These are phyloP conservation scores for Colletotrichum phormii DNA, from an alignment of 2,329 filamentous ascomycete genomes.

Conservation along the genomic window DNA sequence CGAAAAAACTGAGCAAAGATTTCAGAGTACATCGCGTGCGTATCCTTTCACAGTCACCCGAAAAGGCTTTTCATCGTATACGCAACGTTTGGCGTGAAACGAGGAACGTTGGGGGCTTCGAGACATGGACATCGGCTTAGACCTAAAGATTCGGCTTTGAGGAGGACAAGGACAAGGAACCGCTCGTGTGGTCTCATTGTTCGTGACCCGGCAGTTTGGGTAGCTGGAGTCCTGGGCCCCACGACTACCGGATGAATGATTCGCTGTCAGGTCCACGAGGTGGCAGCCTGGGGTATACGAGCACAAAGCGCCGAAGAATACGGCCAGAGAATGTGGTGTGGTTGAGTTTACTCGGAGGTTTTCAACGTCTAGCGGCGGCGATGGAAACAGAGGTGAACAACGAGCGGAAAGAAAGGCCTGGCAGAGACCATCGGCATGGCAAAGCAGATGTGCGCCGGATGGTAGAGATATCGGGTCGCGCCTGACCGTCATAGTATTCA, in stretches of 20 bases:
- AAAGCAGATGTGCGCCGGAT: too few relatives aligned
- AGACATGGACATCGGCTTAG: background rate
- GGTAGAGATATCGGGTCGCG: too few relatives aligned
- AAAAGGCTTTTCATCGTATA: background rate
- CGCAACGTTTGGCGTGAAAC: background rate
- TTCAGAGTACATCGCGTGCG: background rate
- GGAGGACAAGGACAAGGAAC: background rate
- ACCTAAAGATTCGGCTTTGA: background rate
- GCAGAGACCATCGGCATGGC: too few relatives aligned
- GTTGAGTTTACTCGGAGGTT: constrained; percentile 13
- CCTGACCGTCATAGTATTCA: too few relatives aligned
- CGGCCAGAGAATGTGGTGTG: background rate
- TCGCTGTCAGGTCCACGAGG: background rate
- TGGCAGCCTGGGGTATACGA: background rate
- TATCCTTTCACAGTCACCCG: background rate
- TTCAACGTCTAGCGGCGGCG: background rate
- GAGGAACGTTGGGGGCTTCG: constrained; percentile 10
- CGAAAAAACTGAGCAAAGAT: background rate
- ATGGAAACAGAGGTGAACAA: background rate
- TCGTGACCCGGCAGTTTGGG: background rate
- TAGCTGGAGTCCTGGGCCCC: background rate
- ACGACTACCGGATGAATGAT: background rate
- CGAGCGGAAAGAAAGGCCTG: background rate
- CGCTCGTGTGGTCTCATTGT: constrained; percentile 6
- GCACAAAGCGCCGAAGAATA: constrained; percentile 21